phyloP scores from a whole-genome alignment of 106 monocot species.

The Dendrobium chrysotoxum region DNA sequence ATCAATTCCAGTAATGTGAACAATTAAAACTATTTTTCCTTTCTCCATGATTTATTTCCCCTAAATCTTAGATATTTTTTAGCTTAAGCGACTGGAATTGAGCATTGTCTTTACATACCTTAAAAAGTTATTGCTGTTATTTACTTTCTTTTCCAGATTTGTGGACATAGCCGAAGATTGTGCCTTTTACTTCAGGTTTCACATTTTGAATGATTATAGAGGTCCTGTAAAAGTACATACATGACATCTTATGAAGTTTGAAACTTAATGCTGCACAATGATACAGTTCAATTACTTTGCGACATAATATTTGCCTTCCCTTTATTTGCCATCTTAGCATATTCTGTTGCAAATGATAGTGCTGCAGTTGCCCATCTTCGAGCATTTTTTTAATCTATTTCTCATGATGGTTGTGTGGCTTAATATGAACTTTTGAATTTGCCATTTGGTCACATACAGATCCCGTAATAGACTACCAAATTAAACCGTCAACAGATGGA shows the following conservation, averaged over 20 bases:
- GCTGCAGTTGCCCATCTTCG: background rate
- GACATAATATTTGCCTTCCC: background rate
- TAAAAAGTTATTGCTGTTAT: background rate
- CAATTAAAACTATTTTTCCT: background rate
- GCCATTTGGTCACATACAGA: no score
- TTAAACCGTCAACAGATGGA: no score
- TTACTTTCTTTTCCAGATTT: background rate
- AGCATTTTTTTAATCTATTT: background rate
- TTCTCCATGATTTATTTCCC: background rate
- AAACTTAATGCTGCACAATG: background rate
- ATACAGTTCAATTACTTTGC: background rate
- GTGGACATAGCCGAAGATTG: background rate
- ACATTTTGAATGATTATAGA: no score
- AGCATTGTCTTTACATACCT: background rate
- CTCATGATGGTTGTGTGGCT: no score
- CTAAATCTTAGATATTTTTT: background rate
- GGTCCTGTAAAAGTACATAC: no score
- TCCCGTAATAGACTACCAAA: no score
- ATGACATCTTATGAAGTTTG: background rate
- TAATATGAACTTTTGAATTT: no score
- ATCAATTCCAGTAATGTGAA: no score
- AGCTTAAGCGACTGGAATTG: background rate
- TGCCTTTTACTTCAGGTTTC: background rate
- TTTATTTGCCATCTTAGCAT: background rate
- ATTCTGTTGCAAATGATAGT: background rate